Evolutionary conservation across 148 eudicot species (phyloP), one percentile per base, ranked within the genome.

Genomic region (Heliosperma pusillum): DNA sequence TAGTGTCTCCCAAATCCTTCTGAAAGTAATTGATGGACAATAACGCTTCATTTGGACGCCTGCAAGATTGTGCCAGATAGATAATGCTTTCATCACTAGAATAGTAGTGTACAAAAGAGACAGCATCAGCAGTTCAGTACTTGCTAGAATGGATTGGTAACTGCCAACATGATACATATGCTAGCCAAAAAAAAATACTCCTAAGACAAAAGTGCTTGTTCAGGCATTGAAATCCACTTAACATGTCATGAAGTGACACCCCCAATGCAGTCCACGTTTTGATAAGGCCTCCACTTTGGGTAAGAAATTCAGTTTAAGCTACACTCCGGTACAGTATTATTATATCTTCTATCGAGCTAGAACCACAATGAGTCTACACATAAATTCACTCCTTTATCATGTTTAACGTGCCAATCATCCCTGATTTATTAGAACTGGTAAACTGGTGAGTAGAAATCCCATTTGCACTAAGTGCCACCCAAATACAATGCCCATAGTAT

Each of bases 41-140:
- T 82, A 96, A 86, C 66, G 97, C 97, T 86, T 96, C 99, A 84
- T 88, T 92, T 72, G 99, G 99, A 68, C 97, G 96, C 97, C 99
- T 96, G 81, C 13, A 85, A 76, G 71, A 72, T 29, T 67, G 22
- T 60, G 59, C 22, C 44, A 74, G 36, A 60, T 47, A 50, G 10
- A 61, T 50, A 36, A 57, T 22, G 25, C 36, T 52, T 50, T 29
- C 24, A 53, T 56, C 24, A 77, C 62, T 65, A 22, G 40, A 72
- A 64, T 33, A 69, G 25, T 45, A 68, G 7, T n/a, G 21, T 57
- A 55, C 30, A 17, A 16, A 33, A 22, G 24, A 56, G 40, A 13
- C 1, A 15, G 33, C 21, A 30, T 33, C 24, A 19, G 22, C 45
- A 30, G 55, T 50, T 15, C 55, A 50, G 17, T 17, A 11, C 55